Conservation (phyloP, 495 filamentous ascomycete genomes). For the Trichoderma gamsii region DNA sequence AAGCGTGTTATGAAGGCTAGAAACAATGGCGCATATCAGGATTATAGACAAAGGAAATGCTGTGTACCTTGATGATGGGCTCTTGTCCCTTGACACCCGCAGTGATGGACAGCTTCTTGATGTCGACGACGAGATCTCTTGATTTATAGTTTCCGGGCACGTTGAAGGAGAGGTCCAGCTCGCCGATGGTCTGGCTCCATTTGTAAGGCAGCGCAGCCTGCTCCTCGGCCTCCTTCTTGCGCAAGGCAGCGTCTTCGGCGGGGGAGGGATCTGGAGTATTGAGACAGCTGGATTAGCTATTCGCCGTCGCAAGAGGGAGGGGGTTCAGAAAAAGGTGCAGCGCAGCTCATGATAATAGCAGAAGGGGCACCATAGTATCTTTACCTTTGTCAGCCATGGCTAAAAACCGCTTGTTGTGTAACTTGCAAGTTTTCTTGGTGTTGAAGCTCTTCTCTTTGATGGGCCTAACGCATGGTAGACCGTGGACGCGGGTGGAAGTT, state of each 20-base stretch:
- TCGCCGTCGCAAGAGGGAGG: neutral
- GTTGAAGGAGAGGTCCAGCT: slow-evolving; percentile 70
- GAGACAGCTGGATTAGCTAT: neutral
- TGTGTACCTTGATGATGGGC: slow-evolving; percentile 70
- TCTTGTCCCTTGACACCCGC: slow-evolving; percentile 86
- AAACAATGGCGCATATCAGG: slow-evolving; percentile 5
- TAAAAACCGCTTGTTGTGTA: neutral
- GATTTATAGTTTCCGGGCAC: slow-evolving; percentile 76
- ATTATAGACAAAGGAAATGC: neutral
- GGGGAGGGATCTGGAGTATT: slow-evolving; percentile 42
- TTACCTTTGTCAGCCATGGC: slow-evolving; percentile 29
- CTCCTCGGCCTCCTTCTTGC: slow-evolving; percentile 74
- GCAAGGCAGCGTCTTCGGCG: slow-evolving; percentile 62
- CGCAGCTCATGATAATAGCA: neutral
- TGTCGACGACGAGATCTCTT: slow-evolving; percentile 74
- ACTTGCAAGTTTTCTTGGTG: neutral
- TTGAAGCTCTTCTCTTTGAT: neutral
- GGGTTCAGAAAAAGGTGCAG: neutral
- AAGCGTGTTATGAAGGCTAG: neutral
- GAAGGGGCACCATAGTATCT: neutral
- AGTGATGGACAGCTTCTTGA: slow-evolving; percentile 71
- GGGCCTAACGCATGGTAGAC: neutral
- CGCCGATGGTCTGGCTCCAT: slow-evolving; percentile 93
- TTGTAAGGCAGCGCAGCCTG: slow-evolving; percentile 93
- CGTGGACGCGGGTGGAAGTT: slow-evolving; percentile 5